Evolutionary conservation across 352 stramenopile species (phyloP).

Genomic region (Phytophthora ohioensis): DNA sequence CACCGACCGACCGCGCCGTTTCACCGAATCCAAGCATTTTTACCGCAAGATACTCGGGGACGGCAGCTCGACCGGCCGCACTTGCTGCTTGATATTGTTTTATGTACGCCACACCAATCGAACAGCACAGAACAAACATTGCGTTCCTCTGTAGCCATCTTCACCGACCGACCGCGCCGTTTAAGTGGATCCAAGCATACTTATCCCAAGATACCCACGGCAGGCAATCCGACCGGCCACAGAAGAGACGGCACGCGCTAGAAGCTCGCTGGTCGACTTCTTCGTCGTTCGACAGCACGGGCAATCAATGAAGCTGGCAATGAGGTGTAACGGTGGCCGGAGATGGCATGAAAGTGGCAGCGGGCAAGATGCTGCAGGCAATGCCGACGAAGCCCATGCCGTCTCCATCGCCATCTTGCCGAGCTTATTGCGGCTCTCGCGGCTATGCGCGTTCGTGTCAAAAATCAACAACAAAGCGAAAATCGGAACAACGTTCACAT

Average conservation of each 20-base stretch:
- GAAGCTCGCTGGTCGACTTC: constrained; percentile 28
- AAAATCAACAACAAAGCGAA: not conserved
- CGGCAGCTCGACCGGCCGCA: no score
- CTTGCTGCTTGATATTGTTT: not conserved
- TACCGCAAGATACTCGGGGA: not conserved
- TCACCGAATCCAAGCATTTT: no score
- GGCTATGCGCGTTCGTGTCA: constrained; percentile 1
- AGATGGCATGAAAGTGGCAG: not conserved
- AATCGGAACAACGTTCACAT: constrained; percentile 25
- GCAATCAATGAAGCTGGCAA: not conserved
- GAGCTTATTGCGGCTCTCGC: not conserved
- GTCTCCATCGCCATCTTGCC: no score
- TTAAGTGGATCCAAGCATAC: not conserved
- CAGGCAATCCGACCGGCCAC: constrained; percentile 17
- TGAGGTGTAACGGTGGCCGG: not conserved
- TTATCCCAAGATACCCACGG: not conserved
- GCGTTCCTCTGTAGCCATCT: not conserved
- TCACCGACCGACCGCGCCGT: constrained; percentile 17
- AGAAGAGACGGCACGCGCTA: constrained; percentile 16
- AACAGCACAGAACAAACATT: constrained; percentile 24
- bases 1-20: no score
- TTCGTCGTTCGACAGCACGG: constrained; percentile 4
- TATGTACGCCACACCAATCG: constrained; percentile 12
- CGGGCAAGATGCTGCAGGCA: not conserved
- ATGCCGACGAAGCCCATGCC: not conserved